phyloP scores from a whole-genome alignment of 139 green algal genomes.

The Chlamydomonas asymmetrica region DNA sequence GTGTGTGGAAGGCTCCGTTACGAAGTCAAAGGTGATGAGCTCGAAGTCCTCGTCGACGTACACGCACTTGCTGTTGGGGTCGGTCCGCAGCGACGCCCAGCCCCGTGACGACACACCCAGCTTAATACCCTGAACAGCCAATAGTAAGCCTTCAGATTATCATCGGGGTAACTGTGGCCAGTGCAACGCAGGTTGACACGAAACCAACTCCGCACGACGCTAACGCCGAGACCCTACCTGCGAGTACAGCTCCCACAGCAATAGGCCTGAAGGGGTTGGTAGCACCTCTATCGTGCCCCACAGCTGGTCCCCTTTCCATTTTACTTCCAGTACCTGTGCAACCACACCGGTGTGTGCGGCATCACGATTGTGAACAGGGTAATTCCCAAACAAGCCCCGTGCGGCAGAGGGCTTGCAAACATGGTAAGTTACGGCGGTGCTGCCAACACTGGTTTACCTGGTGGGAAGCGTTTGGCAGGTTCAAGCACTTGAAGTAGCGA shows the following conservation, averaged over 20 bases:
- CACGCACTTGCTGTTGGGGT: conserved; percentile 38
- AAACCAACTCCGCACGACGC: not conserved
- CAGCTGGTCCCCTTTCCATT: conserved; percentile 64
- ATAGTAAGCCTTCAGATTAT: not conserved
- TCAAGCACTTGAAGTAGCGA: conserved; percentile 63
- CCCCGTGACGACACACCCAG: conserved; percentile 64
- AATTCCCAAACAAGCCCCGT: too few relatives aligned
- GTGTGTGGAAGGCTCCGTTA: conserved; percentile 61
- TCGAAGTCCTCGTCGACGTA: conserved; percentile 68
- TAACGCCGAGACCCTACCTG: conserved; percentile 34
- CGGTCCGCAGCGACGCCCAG: conserved; percentile 60
- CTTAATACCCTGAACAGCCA: conserved; percentile 49
- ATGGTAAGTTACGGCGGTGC: too few relatives aligned
- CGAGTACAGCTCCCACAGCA: conserved; percentile 71
- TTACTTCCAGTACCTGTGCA: conserved; percentile 63
- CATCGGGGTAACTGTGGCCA: not conserved
- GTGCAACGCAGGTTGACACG: not conserved
- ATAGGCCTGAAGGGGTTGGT: conserved; percentile 56
- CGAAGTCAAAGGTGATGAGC: conserved; percentile 81
- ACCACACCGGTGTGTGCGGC: too few relatives aligned
- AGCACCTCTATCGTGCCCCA: conserved; percentile 72
- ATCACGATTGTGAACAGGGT: too few relatives aligned
- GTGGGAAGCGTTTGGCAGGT: conserved; percentile 67
- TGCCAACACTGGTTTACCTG: too few relatives aligned
- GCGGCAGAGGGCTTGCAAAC: too few relatives aligned